Base-by-base conservation (phyloP, 176 grass and related monocot genomes). In the Carex scoparia region DNA sequence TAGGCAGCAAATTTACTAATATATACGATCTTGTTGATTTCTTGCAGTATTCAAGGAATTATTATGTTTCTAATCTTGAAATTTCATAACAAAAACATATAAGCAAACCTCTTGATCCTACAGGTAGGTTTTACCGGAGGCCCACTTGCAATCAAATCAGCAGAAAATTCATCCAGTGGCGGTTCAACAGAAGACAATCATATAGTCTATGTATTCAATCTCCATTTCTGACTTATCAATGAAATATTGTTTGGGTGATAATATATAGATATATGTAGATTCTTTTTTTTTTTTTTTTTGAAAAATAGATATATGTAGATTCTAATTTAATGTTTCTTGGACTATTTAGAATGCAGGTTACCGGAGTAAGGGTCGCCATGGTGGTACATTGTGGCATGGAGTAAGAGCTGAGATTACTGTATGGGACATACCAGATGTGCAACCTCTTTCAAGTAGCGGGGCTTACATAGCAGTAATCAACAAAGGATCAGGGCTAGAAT, bases 331-430 rank as follows among this genome's bases (percentile, higher is more conserved):
- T 15, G 12, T 49, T 56, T 4, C 12, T 12, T 40, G 5, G 14
- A 31, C 0, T 56, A 56, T 27, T 77, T 10, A 77, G 73, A 56
- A 28, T 66, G 62, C 81, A 53, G 61, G 81, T 69, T 83, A 83
- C 63, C 28, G 5, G 12, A 78, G 48, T 35, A 31, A 31, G 11
- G 51, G 7, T 42, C 1, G 27, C 18, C 1, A 38, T 14, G 30
- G 4, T 7, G 5, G 2, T 9, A 54, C 4, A 9, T 1, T 1
- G 11, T 89, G 72, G 64, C 71, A 86, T 66, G 87, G 84, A 61
- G 66, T 85, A 7, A 69, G 77, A 65, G 87, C 87, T 48, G 33
- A 67, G 55, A 86, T 86, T 35, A 58, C 53, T 64, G 6, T 83
- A 10, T 89, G 78, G 84, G 15, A 16, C 35, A 73, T 70, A 86